Evolutionary conservation across 139 green algal species (phyloP), one percentile per base, ranked within the genome.

Genomic region (Chlorella vulgaris): DNA sequence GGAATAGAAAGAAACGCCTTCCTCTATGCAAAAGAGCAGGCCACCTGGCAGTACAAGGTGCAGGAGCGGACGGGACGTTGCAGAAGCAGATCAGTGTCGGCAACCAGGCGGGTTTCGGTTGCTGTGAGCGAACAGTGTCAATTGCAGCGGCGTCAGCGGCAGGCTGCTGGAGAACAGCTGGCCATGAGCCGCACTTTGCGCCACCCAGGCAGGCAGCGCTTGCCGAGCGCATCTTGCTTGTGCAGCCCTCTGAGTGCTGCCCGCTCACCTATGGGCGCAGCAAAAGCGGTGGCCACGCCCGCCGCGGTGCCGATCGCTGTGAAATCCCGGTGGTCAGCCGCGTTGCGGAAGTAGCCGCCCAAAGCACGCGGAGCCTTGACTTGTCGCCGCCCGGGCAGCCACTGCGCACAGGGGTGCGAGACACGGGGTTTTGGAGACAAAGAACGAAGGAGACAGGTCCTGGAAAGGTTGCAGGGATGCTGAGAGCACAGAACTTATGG

Each of bases 1-100:
- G 66, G 69, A 89, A 60, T 88, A 91, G 80, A 93, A 95, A 26
- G 71, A 87, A 18, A 86, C 82, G 40, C 86, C 90, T 83, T 95
- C 90, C 82, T 93, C 90, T 24, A 93, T 82, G 2, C 88, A 90
- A 81, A 95, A 91, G 42, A 95, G 84, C 71, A 94, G 83, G 40
- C 91, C 91, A 26, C 73, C 73, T 79, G 47, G 31, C 47, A 55
- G 15, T 24, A 55, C 13, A 15, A 15, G 47, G 55, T 28, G 55
- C 18, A 21, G 55, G 55, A n/a, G 21, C 5, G 22, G 15, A 21
- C 18, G 22, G n/a, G 18, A 21, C 18, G 55, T 65, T 65, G 55
- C 55, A 21, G 15, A 15, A 24, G 47, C 47, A 10, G 47, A 58
- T 58, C 13, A 15, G 47, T 58, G 47, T 10, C n/a, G n/a, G n/a